A percentile compares a stretch with the other conserved stretches of the same genome.
Evolutionary conservation across 2,329 filamentous ascomycete genomes (phyloP).

Genomic region (Setomelanomma holmii): DNA sequence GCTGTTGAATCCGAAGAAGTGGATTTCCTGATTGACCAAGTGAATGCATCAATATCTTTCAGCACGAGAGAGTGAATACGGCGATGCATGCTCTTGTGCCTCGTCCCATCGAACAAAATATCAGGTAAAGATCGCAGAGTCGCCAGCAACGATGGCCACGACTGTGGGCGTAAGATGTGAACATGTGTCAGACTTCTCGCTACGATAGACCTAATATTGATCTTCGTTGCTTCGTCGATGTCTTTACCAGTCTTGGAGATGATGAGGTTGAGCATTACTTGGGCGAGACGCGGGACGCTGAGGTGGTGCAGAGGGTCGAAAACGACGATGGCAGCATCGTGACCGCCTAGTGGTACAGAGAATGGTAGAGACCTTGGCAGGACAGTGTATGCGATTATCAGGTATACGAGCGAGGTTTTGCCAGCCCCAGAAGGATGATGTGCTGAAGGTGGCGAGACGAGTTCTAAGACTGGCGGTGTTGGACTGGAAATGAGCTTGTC

Average conservation of each 20-base stretch:
- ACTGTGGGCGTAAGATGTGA: conserved; percentile 65
- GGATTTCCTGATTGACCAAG: conserved; percentile 15
- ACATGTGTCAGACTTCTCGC: conserved; percentile 59
- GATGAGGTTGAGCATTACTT: conserved; percentile 40
- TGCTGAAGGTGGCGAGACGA: conserved; percentile 55
- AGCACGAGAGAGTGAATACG: conserved; percentile 60
- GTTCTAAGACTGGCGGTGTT: conserved; percentile 54
- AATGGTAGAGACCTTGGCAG: conserved; percentile 50
- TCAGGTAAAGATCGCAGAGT: conserved; percentile 56
- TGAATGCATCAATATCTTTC: conserved; percentile 62
- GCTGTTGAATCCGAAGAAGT: neutral
- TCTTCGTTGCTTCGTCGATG: conserved; percentile 6
- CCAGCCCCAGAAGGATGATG: conserved; percentile 56
- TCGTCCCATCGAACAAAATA: conserved; percentile 59
- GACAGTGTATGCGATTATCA: conserved; percentile 59
- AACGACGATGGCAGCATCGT: conserved; percentile 55
- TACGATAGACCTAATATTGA: conserved; percentile 38
- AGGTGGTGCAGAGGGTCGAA: conserved; percentile 65
- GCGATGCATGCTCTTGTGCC: conserved; percentile 58
- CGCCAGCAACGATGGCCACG: conserved; percentile 57
- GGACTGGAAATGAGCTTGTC: conserved; percentile 47
- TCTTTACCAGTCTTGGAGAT: neutral
- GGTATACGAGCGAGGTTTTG: conserved; percentile 67
- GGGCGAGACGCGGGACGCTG: conserved; percentile 56
- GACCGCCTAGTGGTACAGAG: conserved; percentile 49